A percentile compares a stretch with the other conserved stretches of the same genome.
phyloP scores from a whole-genome alignment of 2,329 filamentous ascomycete species.

The Aspergillus novoparasiticus region DNA sequence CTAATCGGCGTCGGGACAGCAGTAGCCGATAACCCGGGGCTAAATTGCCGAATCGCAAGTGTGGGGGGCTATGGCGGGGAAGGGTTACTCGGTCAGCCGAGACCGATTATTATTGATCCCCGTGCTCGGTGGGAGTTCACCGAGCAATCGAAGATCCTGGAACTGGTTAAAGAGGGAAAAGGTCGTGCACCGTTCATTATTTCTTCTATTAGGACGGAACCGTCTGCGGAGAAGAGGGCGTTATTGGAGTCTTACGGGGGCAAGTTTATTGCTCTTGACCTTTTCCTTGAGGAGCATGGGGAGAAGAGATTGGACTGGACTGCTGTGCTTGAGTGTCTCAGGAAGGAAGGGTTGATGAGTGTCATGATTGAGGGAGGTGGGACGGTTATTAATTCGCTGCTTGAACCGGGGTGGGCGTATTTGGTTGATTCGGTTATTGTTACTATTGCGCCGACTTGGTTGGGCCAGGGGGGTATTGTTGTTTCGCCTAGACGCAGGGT shows the following conservation, averaged over 20 bases:
- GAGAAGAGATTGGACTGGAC: slow-evolving; percentile 55
- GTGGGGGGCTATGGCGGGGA: slow-evolving; percentile 55
- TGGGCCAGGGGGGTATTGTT: slow-evolving; percentile 77
- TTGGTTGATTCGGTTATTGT: slow-evolving; percentile 77
- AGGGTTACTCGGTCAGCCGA: slow-evolving; percentile 63
- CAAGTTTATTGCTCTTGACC: slow-evolving; percentile 32
- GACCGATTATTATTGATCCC: slow-evolving; percentile 80
- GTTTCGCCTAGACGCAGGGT: slow-evolving; percentile 67
- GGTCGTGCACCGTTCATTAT: slow-evolving; percentile 75
- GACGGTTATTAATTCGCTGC: slow-evolving; percentile 75
- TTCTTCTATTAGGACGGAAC: slow-evolving; percentile 27
- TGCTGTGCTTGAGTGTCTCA: slow-evolving; percentile 60
- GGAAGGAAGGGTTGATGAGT: slow-evolving; percentile 63
- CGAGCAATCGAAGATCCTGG: slow-evolving; percentile 64
- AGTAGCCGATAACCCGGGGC: slow-evolving; percentile 77
- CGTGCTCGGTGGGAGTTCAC: slow-evolving; percentile 67
- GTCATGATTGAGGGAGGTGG: slow-evolving; percentile 92
- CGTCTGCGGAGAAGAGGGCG: slow-evolving; percentile 17
- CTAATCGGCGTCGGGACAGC: slow-evolving; percentile 83
- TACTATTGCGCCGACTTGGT: slow-evolving; percentile 84
- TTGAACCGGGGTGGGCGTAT: slow-evolving; percentile 57
- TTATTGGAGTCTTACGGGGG: slow-evolving; percentile 34
- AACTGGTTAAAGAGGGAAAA: slow-evolving; percentile 60
- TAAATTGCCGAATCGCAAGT: slow-evolving; percentile 78
- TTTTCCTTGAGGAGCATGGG: slow-evolving; percentile 13